Percentiles rank a stretch among this genome's conserved stretches.
Evolutionary conservation across 352 stramenopile species (phyloP).

Genomic region (Phytophthora pini): DNA sequence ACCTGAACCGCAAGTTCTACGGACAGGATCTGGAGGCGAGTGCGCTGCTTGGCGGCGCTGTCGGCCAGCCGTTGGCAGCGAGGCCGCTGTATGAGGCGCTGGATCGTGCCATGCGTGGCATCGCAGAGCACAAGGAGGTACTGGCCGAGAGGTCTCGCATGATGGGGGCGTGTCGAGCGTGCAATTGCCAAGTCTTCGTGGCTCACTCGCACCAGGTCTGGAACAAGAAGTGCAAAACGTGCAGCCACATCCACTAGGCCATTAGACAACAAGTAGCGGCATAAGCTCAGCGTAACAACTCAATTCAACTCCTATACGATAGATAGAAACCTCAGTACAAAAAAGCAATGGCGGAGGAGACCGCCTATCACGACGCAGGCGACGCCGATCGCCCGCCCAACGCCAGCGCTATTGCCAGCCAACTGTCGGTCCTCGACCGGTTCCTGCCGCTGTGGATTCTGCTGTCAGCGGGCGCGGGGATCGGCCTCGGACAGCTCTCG

Average conservation of each 20-base stretch:
- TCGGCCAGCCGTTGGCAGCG: slow-evolving; percentile 52
- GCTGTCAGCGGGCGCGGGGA: slow-evolving; percentile 41
- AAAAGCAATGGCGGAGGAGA: slow-evolving; percentile 3
- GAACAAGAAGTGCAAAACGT: slow-evolving; percentile 75
- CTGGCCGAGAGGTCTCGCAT: slow-evolving; percentile 39
- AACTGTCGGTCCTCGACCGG: slow-evolving; percentile 58
- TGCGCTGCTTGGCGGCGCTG: slow-evolving; percentile 49
- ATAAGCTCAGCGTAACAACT: no score
- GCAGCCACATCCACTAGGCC: slow-evolving; percentile 55
- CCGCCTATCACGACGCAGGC: slow-evolving; percentile 3
- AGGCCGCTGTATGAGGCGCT: slow-evolving; percentile 68
- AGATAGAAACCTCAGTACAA: no score
- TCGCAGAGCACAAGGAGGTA: slow-evolving; percentile 49
- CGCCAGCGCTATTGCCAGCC: neutral
- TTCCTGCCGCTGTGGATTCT: slow-evolving; percentile 74
- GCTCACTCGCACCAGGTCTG: slow-evolving; percentile 56
- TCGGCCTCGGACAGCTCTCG: slow-evolving; percentile 53
- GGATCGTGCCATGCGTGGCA: slow-evolving; percentile 46
- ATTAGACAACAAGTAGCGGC: neutral
- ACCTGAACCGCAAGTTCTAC: slow-evolving; percentile 95
- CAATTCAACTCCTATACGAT: no score
- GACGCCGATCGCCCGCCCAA: neutral
- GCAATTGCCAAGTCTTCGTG: slow-evolving; percentile 52
- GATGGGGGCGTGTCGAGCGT: slow-evolving; percentile 51
- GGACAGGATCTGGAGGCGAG: slow-evolving; percentile 62